Evolutionary conservation across 2,329 filamentous ascomycete genomes (phyloP).

Genomic region (Fusarium succisae): DNA sequence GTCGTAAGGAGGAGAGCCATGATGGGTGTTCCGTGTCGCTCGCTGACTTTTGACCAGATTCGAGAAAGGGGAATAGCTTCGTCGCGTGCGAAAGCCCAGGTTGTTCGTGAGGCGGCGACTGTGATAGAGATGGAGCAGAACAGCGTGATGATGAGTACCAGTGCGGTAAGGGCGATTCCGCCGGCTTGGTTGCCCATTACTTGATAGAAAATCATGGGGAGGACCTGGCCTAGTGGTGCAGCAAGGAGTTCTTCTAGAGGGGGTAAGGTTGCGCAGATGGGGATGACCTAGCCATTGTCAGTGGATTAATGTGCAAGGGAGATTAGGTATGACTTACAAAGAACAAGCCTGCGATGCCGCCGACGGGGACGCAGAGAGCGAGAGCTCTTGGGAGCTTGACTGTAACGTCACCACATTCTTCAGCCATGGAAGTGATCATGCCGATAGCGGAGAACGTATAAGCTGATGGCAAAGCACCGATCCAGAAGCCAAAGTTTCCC

Average conservation of each 20-base stretch:
- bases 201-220: conserved; percentile 77
- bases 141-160: conserved; percentile 79
- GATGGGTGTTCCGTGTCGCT: conserved; percentile 73
- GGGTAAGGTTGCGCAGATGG: conserved; percentile 71
- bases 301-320: conserved; percentile 54
- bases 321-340: conserved; percentile 58
- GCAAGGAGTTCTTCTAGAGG: conserved; percentile 70
- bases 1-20: conserved; percentile 75
- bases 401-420: conserved; percentile 68
- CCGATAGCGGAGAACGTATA: conserved; percentile 59
- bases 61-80: conserved; percentile 76
- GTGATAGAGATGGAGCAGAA: conserved; percentile 80
- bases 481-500: conserved; percentile 69
- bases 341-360: conserved; percentile 67
- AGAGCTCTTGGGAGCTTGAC: conserved; percentile 73
- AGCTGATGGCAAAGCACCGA: conserved; percentile 59
- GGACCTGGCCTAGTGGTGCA: conserved; percentile 77
- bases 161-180: conserved; percentile 78
- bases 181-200: conserved; percentile 78
- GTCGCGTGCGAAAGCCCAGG: conserved; percentile 79
- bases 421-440: conserved; percentile 63
- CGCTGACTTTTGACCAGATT: conserved; percentile 73
- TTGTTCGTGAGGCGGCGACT: conserved; percentile 77
- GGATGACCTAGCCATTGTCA: conserved; percentile 26
- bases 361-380: conserved; percentile 71